These are phyloP conservation scores for Yamadazyma triangularis DNA, from an alignment of 1,139 yeast genomes.

Conservation along the genomic window DNA sequence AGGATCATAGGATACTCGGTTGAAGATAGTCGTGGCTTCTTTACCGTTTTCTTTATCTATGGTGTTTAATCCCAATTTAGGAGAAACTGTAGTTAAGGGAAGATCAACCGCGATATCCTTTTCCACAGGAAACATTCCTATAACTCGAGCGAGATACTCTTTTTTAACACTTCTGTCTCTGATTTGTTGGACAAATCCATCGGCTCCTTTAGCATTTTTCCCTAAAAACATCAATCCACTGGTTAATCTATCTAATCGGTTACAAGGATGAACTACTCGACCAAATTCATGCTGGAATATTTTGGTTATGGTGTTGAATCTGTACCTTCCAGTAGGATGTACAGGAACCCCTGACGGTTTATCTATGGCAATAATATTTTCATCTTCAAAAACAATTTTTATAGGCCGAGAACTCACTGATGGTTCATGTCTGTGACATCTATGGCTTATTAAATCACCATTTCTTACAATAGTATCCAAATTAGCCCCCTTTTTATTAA, in stretches of 20 bases:
- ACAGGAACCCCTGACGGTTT: slow-evolving; percentile 96
- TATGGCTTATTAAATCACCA: slow-evolving; percentile 82
- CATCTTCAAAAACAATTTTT: slow-evolving; percentile 73
- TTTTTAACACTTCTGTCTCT: slow-evolving; percentile 73
- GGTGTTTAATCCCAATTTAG: slow-evolving; percentile 72
- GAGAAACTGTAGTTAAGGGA: slow-evolving; percentile 71
- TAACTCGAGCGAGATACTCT: slow-evolving; percentile 82
- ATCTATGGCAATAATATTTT: slow-evolving; percentile 77
- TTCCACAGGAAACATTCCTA: slow-evolving; percentile 71
- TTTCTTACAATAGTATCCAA: slow-evolving; percentile 66
- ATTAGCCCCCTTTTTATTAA: slow-evolving; percentile 63
- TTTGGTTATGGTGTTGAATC: slow-evolving; percentile 85
- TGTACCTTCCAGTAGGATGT: slow-evolving; percentile 92
- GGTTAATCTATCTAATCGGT: slow-evolving; percentile 84
- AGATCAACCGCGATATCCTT: slow-evolving; percentile 56
- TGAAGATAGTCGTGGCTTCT: slow-evolving; percentile 52
- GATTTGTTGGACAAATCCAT: slow-evolving; percentile 67
- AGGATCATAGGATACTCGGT: slow-evolving; percentile 58
- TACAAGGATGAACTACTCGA: slow-evolving; percentile 76
- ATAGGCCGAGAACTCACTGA: slow-evolving; percentile 73
- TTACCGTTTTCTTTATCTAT: slow-evolving; percentile 66
- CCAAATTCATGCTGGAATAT: slow-evolving; percentile 67
- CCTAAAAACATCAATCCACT: slow-evolving; percentile 95
- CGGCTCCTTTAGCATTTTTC: slow-evolving; percentile 77
- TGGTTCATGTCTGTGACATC: slow-evolving; percentile 88